Conservation (phyloP, 176 grass and related monocot species). For the Elymus sibiricus region DNA sequence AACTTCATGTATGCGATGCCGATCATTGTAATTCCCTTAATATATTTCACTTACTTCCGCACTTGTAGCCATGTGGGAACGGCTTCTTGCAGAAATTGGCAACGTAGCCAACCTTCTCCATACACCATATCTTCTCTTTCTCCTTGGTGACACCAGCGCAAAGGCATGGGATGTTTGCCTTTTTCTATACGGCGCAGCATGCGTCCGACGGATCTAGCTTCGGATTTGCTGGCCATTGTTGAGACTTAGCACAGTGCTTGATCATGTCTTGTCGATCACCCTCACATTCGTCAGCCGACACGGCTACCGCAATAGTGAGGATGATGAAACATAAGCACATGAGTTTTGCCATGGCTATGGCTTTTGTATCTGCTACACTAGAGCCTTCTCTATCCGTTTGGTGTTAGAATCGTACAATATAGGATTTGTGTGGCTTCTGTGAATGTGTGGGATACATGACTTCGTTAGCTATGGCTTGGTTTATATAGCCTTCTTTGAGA, state of each 20-base stretch:
- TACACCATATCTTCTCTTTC: not conserved
- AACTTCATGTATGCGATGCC: not conserved
- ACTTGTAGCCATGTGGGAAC: not conserved
- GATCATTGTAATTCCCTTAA: not conserved
- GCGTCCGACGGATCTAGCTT: not conserved
- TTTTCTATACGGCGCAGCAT: not conserved
- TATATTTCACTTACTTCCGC: constrained; percentile 2
- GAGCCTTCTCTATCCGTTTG: not conserved
- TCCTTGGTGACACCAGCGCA: not conserved
- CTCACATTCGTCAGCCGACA: not conserved
- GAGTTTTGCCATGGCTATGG: not conserved
- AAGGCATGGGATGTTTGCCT: not conserved
- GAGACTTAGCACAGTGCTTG: not conserved
- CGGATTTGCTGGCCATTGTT: not conserved
- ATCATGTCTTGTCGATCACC: not conserved
- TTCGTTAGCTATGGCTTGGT: too few species aligned
- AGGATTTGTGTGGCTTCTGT: not conserved
- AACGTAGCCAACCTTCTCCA: not conserved
- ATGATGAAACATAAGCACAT: not conserved
- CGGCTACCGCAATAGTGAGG: not conserved
- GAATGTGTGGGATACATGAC: not conserved
- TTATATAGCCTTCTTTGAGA: too few species aligned
- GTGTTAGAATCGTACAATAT: not conserved
- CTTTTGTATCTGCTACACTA: not conserved
- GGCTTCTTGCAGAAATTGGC: constrained; percentile 13